These are phyloP conservation scores for Solanum sejunctum DNA, from an alignment of 257 asterid species.

Conservation along the genomic window DNA sequence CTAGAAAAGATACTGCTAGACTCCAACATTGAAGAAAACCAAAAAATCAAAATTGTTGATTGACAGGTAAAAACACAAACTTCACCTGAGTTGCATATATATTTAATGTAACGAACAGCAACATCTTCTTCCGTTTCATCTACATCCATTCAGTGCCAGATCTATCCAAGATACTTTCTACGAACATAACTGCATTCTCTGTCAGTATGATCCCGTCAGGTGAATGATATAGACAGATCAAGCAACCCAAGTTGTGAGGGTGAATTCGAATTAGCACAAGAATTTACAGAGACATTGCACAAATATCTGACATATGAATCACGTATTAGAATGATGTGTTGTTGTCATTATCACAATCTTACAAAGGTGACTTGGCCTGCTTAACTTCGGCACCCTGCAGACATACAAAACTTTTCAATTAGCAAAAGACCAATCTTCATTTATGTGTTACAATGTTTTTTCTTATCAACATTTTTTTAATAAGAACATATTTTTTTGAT, in stretches of 20 bases:
- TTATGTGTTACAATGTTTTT: background rate
- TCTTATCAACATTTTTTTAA: background rate
- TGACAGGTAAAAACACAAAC: background rate
- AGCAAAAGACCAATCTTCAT: background rate
- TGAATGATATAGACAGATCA: background rate
- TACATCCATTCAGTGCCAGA: background rate
- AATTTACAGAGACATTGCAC: background rate
- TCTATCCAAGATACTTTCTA: background rate
- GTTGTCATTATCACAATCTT: background rate
- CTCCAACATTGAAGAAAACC: background rate
- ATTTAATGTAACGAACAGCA: background rate
- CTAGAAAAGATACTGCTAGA: background rate
- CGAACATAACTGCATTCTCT: background rate
- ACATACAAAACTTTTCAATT: background rate
- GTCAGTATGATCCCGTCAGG: background rate
- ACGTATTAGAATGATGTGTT: background rate
- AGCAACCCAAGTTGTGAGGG: background rate
- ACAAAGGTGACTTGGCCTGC: background rate
- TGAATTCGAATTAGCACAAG: background rate
- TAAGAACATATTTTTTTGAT: background rate
- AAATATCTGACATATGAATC: background rate
- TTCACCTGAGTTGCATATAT: background rate
- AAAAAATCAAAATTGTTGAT: background rate
- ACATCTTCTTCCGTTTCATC: background rate
- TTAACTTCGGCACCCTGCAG: background rate